Percentiles rank a stretch among this genome's conserved stretches.
phyloP scores from a whole-genome alignment of 305 asterid species.

The Ilex paraguariensis region DNA sequence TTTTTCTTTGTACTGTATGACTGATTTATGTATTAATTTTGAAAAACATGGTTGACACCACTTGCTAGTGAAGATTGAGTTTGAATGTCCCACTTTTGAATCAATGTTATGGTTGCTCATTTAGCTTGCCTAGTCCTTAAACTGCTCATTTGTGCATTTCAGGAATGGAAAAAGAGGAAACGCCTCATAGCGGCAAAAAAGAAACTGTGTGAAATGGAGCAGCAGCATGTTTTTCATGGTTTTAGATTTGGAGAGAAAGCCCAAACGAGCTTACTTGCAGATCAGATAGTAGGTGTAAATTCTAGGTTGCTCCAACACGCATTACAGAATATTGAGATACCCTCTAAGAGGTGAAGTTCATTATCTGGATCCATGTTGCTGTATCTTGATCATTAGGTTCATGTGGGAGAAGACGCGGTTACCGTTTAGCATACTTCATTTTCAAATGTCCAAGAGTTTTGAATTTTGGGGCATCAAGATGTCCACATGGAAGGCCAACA shows the following conservation, averaged over 20 bases:
- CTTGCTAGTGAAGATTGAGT: background rate
- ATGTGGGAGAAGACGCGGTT: background rate
- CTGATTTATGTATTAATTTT: background rate
- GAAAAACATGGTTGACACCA: background rate
- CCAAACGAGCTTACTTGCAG: slow-evolving; percentile 66
- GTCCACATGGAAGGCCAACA: too few relatives aligned
- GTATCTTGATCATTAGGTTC: slow-evolving; percentile 2
- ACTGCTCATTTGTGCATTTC: slow-evolving; percentile 5
- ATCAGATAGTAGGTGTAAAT: slow-evolving; percentile 71
- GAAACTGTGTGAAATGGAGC: slow-evolving; percentile 81
- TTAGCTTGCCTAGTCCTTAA: slow-evolving; percentile 13
- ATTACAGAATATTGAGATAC: slow-evolving; percentile 37
- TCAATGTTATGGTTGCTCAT: slow-evolving; percentile 8
- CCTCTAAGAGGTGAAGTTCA: slow-evolving; percentile 43
- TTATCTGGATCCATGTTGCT: slow-evolving; percentile 8
- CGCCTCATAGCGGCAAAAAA: slow-evolving; percentile 85
- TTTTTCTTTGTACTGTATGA: background rate
- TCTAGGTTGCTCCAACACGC: slow-evolving; percentile 70
- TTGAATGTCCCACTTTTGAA: background rate
- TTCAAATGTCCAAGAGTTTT: too few relatives aligned
- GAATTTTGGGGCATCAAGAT: too few relatives aligned
- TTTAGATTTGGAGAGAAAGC: slow-evolving; percentile 76
- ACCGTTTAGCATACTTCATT: background rate
- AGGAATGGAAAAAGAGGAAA: slow-evolving; percentile 94
- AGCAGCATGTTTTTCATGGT: slow-evolving; percentile 85